Conservation (phyloP, 1,139 yeast genomes). For the Yamadazyma friedrichii region DNA sequence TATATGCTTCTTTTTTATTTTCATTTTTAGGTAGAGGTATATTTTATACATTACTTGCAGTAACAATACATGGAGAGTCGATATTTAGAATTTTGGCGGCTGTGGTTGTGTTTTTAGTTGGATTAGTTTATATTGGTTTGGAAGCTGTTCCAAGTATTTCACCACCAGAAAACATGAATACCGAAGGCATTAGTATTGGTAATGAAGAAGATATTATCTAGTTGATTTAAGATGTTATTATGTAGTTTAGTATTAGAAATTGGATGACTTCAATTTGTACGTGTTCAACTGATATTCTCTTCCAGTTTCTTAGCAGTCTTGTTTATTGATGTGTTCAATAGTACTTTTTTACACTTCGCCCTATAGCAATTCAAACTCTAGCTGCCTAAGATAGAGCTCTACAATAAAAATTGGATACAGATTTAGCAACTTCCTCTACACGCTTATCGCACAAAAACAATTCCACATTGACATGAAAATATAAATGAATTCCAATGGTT, state of each 20-base stretch:
- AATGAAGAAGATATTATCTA: conserved; percentile 44
- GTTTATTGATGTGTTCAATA: too few relatives aligned
- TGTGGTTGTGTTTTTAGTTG: conserved; percentile 54
- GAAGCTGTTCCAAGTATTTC: conserved; percentile 72
- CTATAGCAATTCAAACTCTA: too few relatives aligned
- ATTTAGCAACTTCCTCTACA: too few relatives aligned
- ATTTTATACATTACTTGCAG: conserved; percentile 66
- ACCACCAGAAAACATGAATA: conserved; percentile 73
- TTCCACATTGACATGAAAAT: background rate
- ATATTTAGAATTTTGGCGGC: conserved; percentile 56
- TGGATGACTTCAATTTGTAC: too few relatives aligned
- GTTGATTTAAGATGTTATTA: background rate
- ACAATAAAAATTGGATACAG: too few relatives aligned
- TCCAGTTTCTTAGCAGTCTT: too few relatives aligned
- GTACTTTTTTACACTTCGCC: too few relatives aligned
- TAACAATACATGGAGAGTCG: conserved; percentile 60
- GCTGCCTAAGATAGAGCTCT: background rate
- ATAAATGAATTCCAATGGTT: background rate
- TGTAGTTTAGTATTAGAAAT: too few relatives aligned
- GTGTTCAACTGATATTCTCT: too few relatives aligned
- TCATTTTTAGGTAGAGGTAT: conserved; percentile 84
- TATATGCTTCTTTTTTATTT: conserved; percentile 76
- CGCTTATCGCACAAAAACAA: background rate
- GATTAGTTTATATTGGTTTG: conserved; percentile 55
- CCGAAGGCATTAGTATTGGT: conserved; percentile 49